A percentile compares a stretch with the other conserved stretches of the same genome.
Evolutionary conservation across 2,329 filamentous ascomycete genomes (phyloP).

Genomic region (Rhynchosporium graminicola): DNA sequence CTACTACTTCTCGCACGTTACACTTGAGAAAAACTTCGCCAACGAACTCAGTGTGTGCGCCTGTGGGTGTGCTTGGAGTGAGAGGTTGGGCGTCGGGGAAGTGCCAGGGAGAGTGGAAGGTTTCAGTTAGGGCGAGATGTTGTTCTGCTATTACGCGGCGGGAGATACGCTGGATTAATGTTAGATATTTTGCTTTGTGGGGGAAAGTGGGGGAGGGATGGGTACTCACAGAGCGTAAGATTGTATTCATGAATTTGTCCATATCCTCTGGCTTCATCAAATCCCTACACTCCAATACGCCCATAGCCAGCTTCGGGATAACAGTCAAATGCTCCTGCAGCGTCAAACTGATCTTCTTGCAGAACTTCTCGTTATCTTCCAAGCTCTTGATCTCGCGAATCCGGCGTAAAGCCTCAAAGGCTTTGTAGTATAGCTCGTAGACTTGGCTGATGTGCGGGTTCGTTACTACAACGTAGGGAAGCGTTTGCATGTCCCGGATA

Average conservation of each 20-base stretch:
- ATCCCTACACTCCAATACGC: conserved; percentile 85
- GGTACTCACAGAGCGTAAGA: conserved; percentile 75
- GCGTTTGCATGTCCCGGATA: conserved; percentile 92
- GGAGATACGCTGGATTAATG: conserved; percentile 73
- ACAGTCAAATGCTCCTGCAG: conserved; percentile 87
- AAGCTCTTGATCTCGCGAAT: conserved; percentile 80
- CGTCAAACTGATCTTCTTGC: conserved; percentile 75
- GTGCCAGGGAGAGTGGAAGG: conserved; percentile 88
- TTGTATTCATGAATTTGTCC: conserved; percentile 93
- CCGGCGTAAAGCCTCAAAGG: conserved; percentile 89
- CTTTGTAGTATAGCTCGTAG: conserved; percentile 94
- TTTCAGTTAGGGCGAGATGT: conserved; percentile 91
- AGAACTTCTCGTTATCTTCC: conserved; percentile 88
- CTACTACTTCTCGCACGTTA: conserved; percentile 84
- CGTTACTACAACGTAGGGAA: conserved; percentile 95
- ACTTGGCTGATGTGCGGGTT: conserved; percentile 92
- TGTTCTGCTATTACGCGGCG: conserved; percentile 96
- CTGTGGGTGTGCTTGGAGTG: conserved; percentile 38
- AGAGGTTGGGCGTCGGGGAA: conserved; percentile 76
- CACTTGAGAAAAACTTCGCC: conserved; percentile 95
- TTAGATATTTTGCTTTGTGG: neutral
- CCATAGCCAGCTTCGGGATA: conserved; percentile 92
- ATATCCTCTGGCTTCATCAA: conserved; percentile 79
- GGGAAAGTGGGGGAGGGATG: neutral
- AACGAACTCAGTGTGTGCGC: conserved; percentile 71